Evolutionary conservation across 148 eudicot genomes (phyloP), one percentile per base, ranked within the genome.

Genomic region (Diospyros lotus): DNA sequence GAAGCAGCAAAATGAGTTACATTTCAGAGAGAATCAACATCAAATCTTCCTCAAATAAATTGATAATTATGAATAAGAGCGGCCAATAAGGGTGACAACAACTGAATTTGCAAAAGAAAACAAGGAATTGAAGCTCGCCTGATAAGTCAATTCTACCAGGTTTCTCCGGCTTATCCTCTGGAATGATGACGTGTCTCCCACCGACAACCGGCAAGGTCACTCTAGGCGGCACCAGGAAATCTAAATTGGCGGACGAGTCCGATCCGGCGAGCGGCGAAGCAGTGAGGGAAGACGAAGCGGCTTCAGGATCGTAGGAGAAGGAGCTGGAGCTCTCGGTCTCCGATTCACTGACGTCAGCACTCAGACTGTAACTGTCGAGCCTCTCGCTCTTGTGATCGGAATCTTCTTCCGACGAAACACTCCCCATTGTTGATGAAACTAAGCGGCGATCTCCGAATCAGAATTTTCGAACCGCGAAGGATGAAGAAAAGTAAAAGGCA

Each of bases 401-500:
- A 48, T 73, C 75, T 3, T 61, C 75, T 61, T 73, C 75, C 75
- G 75, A 73, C 67, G 75, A 61, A 61, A 73, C 67, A 48, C 75
- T 73, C 58, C 56, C 67, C 75, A 73, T 73, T 61, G 68, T 12
- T 5, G 73, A 55, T 8, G 6, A 48, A 48, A 48, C 8, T 48
- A 48, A 48, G 6, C 52, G 0, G 4, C 52, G 52, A 4, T 8
- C 6, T 48, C 52, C 52, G 52, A 28, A 28, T 28, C 28, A 28
- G 28, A 28, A 28, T 28, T 28, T 28, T 28, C 28, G 28, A 28
- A 28, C 28, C 28, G 28, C 14, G 54, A 12, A 15, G 39, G 8
- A 0, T 14, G 39, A 18, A 39, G 60, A 28, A 53, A n/a, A 69
- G 73, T 11, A n/a, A 67, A n/a, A 39, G 18, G 5, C 1, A 67